Percentiles rank a stretch among this genome's conserved stretches.
Evolutionary conservation across 2,329 filamentous ascomycete genomes (phyloP).

Genomic region (Talaromyces pinophilus): DNA sequence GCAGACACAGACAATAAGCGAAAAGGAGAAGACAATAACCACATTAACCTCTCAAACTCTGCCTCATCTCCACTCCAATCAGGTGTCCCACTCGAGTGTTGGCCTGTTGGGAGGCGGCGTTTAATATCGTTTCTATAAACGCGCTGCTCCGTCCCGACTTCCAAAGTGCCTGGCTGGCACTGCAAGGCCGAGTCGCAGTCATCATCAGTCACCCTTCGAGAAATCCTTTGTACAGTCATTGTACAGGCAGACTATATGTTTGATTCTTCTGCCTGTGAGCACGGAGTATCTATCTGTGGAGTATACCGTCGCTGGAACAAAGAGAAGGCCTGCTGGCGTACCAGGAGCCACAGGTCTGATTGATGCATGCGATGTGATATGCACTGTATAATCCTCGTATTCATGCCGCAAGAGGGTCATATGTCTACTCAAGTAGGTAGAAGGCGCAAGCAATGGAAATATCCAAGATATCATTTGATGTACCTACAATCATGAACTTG

Average conservation of each 20-base stretch:
- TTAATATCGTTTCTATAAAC: background rate
- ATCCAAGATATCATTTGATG: background rate
- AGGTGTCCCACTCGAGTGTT: background rate
- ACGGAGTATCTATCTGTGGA: background rate
- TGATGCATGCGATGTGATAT: background rate
- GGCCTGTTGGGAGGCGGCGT: background rate
- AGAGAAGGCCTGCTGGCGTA: background rate
- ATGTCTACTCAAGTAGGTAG: background rate
- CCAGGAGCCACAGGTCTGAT: background rate
- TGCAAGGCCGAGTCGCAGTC: slow-evolving; percentile 8
- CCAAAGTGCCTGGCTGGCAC: background rate
- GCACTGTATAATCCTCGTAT: background rate
- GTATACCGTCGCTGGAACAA: background rate
- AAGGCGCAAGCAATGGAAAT: background rate
- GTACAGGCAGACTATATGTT: background rate
- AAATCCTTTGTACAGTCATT: background rate
- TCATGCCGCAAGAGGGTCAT: background rate
- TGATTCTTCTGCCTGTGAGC: background rate
- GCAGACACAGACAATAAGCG: background rate
- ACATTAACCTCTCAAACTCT: background rate
- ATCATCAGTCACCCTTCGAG: background rate
- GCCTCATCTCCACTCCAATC: slow-evolving; percentile 7
- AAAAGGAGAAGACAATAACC: background rate
- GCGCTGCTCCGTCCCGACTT: slow-evolving; percentile 4
- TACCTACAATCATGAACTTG: background rate